Base-by-base conservation (phyloP, 2,329 filamentous ascomycete genomes). In the Emergomyces pasteurianus region DNA sequence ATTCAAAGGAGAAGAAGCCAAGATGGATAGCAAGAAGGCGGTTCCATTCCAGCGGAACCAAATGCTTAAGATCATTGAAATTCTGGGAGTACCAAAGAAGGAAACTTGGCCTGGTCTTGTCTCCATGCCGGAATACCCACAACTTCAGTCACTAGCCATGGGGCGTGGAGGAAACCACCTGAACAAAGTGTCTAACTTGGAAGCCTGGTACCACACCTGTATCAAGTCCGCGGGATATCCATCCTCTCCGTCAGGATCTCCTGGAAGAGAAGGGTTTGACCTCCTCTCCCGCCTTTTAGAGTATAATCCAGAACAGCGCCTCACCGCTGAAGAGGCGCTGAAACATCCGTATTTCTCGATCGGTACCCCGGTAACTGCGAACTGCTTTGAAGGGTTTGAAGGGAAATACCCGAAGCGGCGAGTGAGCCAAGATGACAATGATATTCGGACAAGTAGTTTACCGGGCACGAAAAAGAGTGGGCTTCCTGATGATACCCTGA, bases 31-130 rank as follows among this genome's bases (percentile, higher is more conserved):
- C 68, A 99, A 99, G 75, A 97, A 97, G 77, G 94, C 89, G 0
- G 92, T 97, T 0, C 94, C 94, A 0, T 99, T 99, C 68, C 94
- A 99, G 74, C 85, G 92, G 16, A 96, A 96, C 69, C 94, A 99
- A 77, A 97, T 99, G 92, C 90, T 94, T 71, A 96, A 96, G 76
- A 99, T 99, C 67, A 90, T 96, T 43, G 94, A 99, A 71, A 91
- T 99, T 64, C 87, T 99, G 79, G 94, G 94, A 36, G 78, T 96
- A 65, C 94, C 94, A 0, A 90, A 84, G 7, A 92, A 92, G 69
- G 89, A 95, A 57, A 84, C 86, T 31, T 99, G 94, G 94, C 90
- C 92, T 0, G 81, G 92, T 34, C 78, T 99, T 1, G 79, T 84
- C 1, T 83, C 86, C 46, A 95, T 96, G 88, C 91, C 90, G 0